phyloP scores from a whole-genome alignment of 495 filamentous ascomycete species.

The Neurospora africana region DNA sequence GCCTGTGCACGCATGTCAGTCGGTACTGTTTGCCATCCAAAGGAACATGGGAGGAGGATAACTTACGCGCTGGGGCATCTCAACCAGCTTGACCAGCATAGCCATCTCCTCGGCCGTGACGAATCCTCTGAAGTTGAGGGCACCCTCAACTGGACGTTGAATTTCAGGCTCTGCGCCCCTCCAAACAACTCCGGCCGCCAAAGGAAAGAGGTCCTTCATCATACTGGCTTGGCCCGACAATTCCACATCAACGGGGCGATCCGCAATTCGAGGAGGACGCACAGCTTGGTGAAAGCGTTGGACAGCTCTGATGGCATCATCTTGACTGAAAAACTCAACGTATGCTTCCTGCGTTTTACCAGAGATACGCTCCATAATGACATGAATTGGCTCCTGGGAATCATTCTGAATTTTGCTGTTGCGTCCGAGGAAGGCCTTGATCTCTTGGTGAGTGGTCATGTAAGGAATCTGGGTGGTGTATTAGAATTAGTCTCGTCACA shows the following conservation, averaged over 20 bases:
- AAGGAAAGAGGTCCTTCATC: constrained; percentile 58
- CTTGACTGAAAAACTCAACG: constrained; percentile 50
- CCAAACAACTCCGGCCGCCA: constrained; percentile 56
- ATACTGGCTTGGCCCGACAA: constrained; percentile 50
- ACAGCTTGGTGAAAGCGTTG: constrained; percentile 30
- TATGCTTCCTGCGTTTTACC: constrained; percentile 70
- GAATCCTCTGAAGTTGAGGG: constrained; percentile 58
- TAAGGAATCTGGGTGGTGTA: constrained; percentile 55
- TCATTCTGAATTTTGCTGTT: constrained; percentile 48
- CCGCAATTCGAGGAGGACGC: constrained; percentile 46
- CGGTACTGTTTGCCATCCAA: not conserved
- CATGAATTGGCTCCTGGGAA: constrained; percentile 55
- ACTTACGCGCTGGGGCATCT: constrained; percentile 57
- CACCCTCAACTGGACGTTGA: constrained; percentile 26
- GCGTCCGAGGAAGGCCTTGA: constrained; percentile 61
- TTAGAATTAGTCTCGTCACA: not conserved
- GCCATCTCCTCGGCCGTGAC: constrained; percentile 61
- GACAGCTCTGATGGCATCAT: constrained; percentile 45
- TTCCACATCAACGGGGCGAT: constrained; percentile 52
- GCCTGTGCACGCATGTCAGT: constrained; percentile 34
- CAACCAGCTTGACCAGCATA: constrained; percentile 54
- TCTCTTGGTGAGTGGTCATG: constrained; percentile 51
- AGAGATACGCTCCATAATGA: constrained; percentile 73
- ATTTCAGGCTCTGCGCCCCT: constrained; percentile 36
- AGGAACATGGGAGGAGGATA: not conserved